phyloP scores from a whole-genome alignment of 176 grass and related monocot species.

The Tillandsia fasciculata region DNA sequence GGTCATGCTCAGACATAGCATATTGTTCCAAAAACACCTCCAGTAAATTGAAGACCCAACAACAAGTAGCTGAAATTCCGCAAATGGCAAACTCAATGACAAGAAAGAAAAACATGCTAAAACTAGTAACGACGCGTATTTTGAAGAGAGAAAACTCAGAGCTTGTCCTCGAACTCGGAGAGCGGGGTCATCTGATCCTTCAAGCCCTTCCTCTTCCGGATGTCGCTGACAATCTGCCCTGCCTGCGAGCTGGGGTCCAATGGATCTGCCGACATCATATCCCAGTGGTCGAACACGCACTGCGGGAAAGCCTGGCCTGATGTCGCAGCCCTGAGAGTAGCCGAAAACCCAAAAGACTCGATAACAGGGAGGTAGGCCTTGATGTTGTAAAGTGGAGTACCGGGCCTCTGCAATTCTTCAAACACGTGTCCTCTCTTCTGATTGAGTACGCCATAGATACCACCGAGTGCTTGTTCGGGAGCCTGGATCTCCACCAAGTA shows the following conservation, averaged over 20 bases:
- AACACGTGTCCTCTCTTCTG: conserved; percentile 43
- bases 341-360: conserved; percentile 44
- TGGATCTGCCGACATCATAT: conserved; percentile 58
- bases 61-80: background rate
- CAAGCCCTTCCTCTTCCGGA: conserved; percentile 46
- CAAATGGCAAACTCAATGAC: background rate
- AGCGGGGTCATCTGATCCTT: conserved; percentile 80
- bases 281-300: conserved; percentile 67
- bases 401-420: conserved; percentile 58
- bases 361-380: conserved; percentile 45
- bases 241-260: conserved; percentile 36
- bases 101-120: background rate
- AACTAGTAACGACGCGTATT: background rate
- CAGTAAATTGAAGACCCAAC: background rate
- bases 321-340: conserved; percentile 37
- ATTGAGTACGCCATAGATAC: conserved; percentile 29
- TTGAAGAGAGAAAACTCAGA: conserved; percentile 18
- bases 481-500: conserved; percentile 37
- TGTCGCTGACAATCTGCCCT: conserved; percentile 26
- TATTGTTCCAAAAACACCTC: background rate
- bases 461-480: conserved; percentile 26
- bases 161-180: conserved; percentile 58
- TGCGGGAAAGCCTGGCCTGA: conserved; percentile 59
- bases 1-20: too few relatives aligned
- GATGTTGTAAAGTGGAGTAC: conserved; percentile 31